Evolutionary conservation across 371 early-diverging fungal species (phyloP).

Genomic region (Batkoa obscura): DNA sequence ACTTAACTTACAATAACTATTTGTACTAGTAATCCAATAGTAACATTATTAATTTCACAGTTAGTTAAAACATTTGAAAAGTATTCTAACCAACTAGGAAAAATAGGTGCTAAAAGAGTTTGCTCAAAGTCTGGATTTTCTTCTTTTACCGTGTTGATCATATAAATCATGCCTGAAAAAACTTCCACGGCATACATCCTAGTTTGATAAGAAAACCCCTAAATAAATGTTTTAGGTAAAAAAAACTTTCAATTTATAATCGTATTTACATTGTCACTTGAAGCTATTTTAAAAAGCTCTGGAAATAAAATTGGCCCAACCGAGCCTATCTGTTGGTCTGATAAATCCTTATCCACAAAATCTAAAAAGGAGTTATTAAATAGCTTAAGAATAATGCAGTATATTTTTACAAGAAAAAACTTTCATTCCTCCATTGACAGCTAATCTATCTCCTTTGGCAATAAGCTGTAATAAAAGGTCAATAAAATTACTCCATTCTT

Average conservation of each 20-base stretch:
- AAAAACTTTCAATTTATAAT: not conserved
- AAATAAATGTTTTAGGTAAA: not conserved
- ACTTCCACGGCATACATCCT: conserved; percentile 1
- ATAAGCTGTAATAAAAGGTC: conserved; percentile 49
- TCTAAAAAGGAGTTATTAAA: not conserved
- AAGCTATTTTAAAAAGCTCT: not conserved
- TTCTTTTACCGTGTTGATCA: conserved; percentile 3
- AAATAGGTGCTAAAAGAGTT: not conserved
- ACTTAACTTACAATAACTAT: not conserved
- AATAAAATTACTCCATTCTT: conserved; percentile 83
- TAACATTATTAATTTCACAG: too few relatives aligned
- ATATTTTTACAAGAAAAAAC: conserved; percentile 28
- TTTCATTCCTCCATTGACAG: conserved; percentile 73
- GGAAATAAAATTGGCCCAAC: conserved; percentile 3
- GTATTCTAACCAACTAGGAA: not conserved
- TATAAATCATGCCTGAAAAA: not conserved
- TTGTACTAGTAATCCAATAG: not conserved
- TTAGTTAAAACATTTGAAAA: not conserved
- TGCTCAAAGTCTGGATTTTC: not conserved
- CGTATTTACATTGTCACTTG: not conserved
- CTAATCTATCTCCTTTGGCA: conserved; percentile 37
- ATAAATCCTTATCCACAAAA: not conserved
- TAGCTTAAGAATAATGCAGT: not conserved
- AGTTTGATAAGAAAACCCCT: conserved; percentile 3
- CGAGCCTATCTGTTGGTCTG: not conserved